Evolutionary conservation across 2,329 filamentous ascomycete species (phyloP), one percentile per base, ranked within the genome.

Genomic region (Pezicula carpinea): DNA sequence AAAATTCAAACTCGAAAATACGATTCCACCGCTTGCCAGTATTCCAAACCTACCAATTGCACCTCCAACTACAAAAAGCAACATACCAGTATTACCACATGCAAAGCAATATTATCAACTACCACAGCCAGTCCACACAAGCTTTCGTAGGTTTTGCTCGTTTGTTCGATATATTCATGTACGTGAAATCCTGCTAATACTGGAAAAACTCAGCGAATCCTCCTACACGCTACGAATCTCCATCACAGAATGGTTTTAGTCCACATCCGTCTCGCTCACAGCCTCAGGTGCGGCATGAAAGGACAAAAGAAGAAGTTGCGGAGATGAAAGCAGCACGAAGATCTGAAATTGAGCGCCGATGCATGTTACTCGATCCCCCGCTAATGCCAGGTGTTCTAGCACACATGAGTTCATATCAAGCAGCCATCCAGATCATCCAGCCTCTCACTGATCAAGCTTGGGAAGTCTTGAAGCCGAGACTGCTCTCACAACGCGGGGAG

Each of bases 361-460:
- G 84, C 59, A 67, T 77, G 63, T 71, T 77, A 40, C 73, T 92
- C 41, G 66, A 82, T 26, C 86, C 86, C 21, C 83, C 87, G 1
- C 69, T 92, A 47, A 68, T 71, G 41, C 67, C 81, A 33, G 74
- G 73, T 53, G 72, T 87, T 35, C 70, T 91, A 48, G 75, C 76
- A 46, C 82, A 85, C 59, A 87, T 89, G 65, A 77, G 85, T 39
- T 82, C 85, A 1, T 92, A 89, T 63, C 80, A 85, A 59, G 85
- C 84, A 32, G 83, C 87, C 23, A 76, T 87, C 39, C 80, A 87
- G 53, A 85, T 89, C 32, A 77, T 79, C 8, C 74, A 78, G 19
- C 82, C 83, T 17, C 69, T 92, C 56, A 82, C 79, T 53, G 84
- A 89, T 49, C 70, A 73, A 46, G 79, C 82, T 3, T 92, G 87